A percentile compares a stretch with the other conserved stretches of the same genome.
These are phyloP conservation scores for Lactarius indigo DNA, from an alignment of 768 basidiomycete genomes.

Conservation along the genomic window DNA sequence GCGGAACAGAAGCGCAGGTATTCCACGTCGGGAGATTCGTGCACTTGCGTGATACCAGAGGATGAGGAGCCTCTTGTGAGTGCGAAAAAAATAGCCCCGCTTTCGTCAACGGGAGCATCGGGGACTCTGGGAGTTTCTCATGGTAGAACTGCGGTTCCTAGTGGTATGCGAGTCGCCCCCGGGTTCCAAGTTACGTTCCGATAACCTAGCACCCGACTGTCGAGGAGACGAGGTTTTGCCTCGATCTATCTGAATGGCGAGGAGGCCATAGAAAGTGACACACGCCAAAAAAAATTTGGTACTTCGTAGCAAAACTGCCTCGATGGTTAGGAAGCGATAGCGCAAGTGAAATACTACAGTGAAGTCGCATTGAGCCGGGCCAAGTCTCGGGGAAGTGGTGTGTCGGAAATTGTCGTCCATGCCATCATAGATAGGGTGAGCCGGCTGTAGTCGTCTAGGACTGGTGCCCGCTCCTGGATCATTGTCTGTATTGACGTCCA, in stretches of 20 bases:
- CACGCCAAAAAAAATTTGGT: slow-evolving; percentile 6
- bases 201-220: neutral
- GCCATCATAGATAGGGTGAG: neutral
- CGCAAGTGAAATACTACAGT: neutral
- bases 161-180: neutral
- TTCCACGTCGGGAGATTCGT: slow-evolving; percentile 2
- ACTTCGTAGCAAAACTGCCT: neutral
- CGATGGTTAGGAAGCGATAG: neutral
- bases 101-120: slow-evolving; percentile 9
- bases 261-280: neutral
- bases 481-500: neutral
- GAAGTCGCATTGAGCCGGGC: neutral
- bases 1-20: neutral
- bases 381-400: neutral
- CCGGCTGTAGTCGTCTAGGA: neutral
- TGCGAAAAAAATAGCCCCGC: neutral
- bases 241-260: neutral
- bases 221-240: neutral
- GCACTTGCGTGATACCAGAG: slow-evolving; percentile 12
- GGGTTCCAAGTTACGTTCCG: no score
- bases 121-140: slow-evolving; percentile 3
- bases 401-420: neutral
- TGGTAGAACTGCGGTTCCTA: neutral
- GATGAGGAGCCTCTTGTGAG: slow-evolving; percentile 5
- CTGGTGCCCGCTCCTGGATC: neutral